Conservation (phyloP, 176 grass and related monocot species). For the Pharus latifolius region DNA sequence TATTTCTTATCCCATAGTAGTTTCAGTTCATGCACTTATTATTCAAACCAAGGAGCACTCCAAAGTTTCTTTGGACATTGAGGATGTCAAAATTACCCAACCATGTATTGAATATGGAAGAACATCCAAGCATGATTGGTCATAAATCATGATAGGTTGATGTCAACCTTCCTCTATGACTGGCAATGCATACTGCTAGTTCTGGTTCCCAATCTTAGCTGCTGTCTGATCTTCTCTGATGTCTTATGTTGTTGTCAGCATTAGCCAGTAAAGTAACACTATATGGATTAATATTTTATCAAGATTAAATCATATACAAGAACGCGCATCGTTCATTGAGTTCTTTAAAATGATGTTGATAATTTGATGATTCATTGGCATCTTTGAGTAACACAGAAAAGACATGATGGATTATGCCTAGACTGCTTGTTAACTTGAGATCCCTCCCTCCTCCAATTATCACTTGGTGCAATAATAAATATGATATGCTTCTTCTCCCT, state of each 20-base stretch:
- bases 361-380: not conserved
- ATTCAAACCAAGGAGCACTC: no score
- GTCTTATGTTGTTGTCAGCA: not conserved
- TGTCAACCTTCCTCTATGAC: not conserved
- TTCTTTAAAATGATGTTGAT: not conserved
- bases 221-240: not conserved
- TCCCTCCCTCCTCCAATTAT: no score
- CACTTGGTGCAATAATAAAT: not conserved
- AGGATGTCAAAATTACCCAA: no score
- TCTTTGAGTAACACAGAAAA: not conserved
- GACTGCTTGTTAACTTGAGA: not conserved
- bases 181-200: not conserved
- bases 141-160: no score
- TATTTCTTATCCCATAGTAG: no score
- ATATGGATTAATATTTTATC: not conserved
- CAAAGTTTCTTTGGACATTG: no score
- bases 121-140: no score
- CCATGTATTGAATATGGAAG: no score
- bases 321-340: not conserved
- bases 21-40: no score
- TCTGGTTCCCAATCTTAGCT: not conserved
- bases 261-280: not conserved
- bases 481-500: not conserved
- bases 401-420: not conserved
- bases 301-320: not conserved